Conservation (phyloP, 139 green algal species). For the Auxenochlorella pyrenoidosa region DNA sequence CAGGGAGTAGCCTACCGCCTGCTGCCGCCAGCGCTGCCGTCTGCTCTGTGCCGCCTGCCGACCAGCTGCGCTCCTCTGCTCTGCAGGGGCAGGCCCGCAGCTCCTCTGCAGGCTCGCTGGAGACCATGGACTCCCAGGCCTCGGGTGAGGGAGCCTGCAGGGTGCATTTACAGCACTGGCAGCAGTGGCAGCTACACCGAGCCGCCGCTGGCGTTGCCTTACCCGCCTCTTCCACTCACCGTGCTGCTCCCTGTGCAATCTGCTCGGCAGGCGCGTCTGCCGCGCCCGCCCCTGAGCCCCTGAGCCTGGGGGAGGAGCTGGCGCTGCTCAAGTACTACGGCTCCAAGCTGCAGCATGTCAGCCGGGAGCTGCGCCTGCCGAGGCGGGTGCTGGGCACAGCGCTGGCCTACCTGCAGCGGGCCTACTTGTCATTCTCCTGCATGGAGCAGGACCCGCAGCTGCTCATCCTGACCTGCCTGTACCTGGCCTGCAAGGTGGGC, state of each 20-base stretch:
- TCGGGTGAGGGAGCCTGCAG: background rate
- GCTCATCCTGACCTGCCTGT: constrained; percentile 83
- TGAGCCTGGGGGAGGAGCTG: constrained; percentile 53
- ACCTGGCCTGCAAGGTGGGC: constrained; percentile 83
- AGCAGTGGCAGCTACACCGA: too few species aligned
- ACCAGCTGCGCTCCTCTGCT: background rate
- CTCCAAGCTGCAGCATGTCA: constrained; percentile 55
- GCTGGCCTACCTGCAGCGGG: constrained; percentile 79
- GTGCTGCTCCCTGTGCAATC: background rate
- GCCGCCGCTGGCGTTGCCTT: background rate
- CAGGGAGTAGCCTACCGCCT: background rate
- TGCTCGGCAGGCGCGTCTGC: background rate
- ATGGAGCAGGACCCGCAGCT: constrained; percentile 77
- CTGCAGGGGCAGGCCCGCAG: constrained; percentile 12
- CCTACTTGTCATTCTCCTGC: constrained; percentile 66
- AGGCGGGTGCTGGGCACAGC: constrained; percentile 74
- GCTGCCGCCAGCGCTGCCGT: background rate
- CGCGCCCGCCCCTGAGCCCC: background rate
- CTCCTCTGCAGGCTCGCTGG: background rate
- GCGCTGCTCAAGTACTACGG: constrained; percentile 63
- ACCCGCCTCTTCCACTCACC: background rate
- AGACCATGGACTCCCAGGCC: background rate
- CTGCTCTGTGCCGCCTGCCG: background rate
- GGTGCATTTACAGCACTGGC: background rate
- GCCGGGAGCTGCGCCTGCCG: constrained; percentile 59